A percentile compares a stretch with the other conserved stretches of the same genome.
Conservation (phyloP, 148 eudicot species). For the Agrostemma githago region DNA sequence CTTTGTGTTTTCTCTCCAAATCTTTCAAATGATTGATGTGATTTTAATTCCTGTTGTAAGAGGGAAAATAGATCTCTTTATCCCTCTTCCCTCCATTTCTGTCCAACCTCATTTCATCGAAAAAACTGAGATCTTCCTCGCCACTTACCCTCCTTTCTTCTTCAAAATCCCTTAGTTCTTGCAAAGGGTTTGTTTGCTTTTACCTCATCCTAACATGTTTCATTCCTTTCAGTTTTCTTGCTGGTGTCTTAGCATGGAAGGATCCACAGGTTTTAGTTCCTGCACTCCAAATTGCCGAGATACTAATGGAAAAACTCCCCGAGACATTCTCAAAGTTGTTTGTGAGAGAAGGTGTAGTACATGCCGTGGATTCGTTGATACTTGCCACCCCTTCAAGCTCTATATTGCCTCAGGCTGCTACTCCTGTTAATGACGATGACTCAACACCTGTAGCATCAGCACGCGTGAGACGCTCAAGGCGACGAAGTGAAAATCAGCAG, state of each 20-base stretch:
- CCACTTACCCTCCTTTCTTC: not conserved
- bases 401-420: slow-evolving; percentile 38
- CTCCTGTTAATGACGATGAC: slow-evolving; percentile 64
- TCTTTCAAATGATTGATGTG: not conserved
- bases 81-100: not conserved
- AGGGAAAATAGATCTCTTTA: not conserved
- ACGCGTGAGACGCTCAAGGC: slow-evolving; percentile 78
- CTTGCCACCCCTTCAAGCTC: slow-evolving; percentile 37
- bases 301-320: slow-evolving; percentile 93
- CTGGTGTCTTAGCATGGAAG: slow-evolving; percentile 97
- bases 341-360: slow-evolving; percentile 94
- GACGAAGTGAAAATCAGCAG: slow-evolving; percentile 57
- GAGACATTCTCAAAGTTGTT: slow-evolving; percentile 86
- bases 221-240: slow-evolving; percentile 58
- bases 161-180: not conserved
- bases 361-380: slow-evolving; percentile 83
- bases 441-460: slow-evolving; percentile 60
- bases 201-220: not conserved
- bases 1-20: not conserved
- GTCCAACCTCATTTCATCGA: not conserved
- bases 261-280: slow-evolving; percentile 96
- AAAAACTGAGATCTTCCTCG: not conserved
- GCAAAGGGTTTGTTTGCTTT: not conserved
- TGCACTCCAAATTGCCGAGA: slow-evolving; percentile 94
- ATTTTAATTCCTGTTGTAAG: not conserved